These are phyloP conservation scores for Xerophyta viscosa DNA, from an alignment of 106 monocot genomes.

Conservation along the genomic window DNA sequence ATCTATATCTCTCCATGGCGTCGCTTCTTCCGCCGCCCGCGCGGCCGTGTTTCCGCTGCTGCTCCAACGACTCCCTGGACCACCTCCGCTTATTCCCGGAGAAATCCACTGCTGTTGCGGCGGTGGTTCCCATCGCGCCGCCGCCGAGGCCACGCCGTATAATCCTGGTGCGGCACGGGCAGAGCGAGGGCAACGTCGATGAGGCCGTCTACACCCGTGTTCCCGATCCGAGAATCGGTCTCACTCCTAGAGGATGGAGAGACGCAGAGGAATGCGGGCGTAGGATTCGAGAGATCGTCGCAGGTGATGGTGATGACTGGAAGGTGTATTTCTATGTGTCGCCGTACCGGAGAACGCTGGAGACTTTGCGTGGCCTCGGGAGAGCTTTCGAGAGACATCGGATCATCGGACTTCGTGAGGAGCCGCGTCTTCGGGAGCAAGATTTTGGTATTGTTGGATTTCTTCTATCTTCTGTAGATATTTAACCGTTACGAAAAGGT, in stretches of 20 bases:
- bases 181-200: slow-evolving; percentile 95
- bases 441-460: slow-evolving; percentile 54
- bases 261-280: slow-evolving; percentile 52
- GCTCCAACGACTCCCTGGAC: no score
- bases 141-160: no score
- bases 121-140: no score
- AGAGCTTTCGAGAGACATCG: slow-evolving; percentile 54
- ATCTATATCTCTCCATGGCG: no score
- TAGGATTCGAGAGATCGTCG: slow-evolving; percentile 38
- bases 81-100: no score
- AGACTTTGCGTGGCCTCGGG: slow-evolving; percentile 77
- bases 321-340: slow-evolving; percentile 97
- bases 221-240: slow-evolving; percentile 72
- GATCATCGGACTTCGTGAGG: slow-evolving; percentile 84
- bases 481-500: no score
- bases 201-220: slow-evolving; percentile 71
- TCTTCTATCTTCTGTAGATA: not conserved
- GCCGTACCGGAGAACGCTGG: slow-evolving; percentile 67
- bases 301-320: slow-evolving; percentile 49
- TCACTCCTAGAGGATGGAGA: slow-evolving; percentile 57
- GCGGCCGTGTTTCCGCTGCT: no score
- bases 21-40: no score
- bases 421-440: slow-evolving; percentile 86
- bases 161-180: slow-evolving; percentile 52
- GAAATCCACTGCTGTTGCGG: no score